Base-by-base conservation (phyloP, 2,329 filamentous ascomycete species). In the Cytospora paraplurivora region DNA sequence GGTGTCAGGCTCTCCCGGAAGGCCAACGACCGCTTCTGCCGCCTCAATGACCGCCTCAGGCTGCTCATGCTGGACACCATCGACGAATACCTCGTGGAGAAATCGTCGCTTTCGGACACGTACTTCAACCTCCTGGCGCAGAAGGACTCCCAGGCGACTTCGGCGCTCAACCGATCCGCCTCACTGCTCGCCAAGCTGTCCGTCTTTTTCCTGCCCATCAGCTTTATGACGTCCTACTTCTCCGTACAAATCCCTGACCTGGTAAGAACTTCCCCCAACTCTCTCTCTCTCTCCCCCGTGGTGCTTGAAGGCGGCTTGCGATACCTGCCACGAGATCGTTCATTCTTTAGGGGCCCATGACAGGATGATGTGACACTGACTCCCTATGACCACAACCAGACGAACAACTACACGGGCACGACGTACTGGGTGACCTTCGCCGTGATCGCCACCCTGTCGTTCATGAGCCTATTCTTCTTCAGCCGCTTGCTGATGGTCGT, bases 91-190 rank as follows among this genome's bases (percentile, higher is more conserved):
- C 74, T 92, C 27, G 84, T 84, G 34, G 89, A 92, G 73, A 92
- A 91, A 71, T 86, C 88, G 33, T 85, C 86, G 0, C 77, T 93
- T 33, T 87, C 89, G 4, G 84, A 85, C 67, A 85, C 91, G 72
- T 92, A 92, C 73, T 92, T 92, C 80, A 91, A 90, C 73, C 81
- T 93, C 67, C 91, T 89, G 63, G 86, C 89, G 19, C 86, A 92
- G 70, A 91, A 90, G 72, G 88, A 92, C 73, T 90, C 88, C 0
- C 84, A 87, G 67, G 85, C 86, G 4, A 89, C 91, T 12, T 89
- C 91, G 64, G 83, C 87, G 21, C 81, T 93, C 21, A 92, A 89
- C 0, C 81, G 89, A 63, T 87, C 89, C 67, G 90, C 89, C 4
- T 85, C 91, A 5, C 77, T 93, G 6, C 79, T 93, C 12, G 89